Conservation (phyloP, 169 alveolate species). For the Plasmodium malariae region DNA sequence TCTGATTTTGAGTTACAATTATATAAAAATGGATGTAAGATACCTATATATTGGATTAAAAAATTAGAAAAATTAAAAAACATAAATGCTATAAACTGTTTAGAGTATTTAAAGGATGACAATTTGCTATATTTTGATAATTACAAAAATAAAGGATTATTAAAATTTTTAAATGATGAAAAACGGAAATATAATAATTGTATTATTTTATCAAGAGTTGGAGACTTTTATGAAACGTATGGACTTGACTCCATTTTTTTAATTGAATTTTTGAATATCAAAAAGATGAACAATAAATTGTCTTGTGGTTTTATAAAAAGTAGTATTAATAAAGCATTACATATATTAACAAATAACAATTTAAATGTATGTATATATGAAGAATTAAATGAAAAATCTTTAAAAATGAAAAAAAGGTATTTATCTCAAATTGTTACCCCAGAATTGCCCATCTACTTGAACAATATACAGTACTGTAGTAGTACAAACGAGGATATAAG, state of each 20-base stretch:
- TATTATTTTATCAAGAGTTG: conserved; percentile 78
- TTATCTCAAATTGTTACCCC: conserved; percentile 78
- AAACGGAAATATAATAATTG: conserved; percentile 77
- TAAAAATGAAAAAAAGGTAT: conserved; percentile 68
- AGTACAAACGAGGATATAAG: background rate
- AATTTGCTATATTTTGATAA: conserved; percentile 69
- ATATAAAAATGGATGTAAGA: conserved; percentile 42
- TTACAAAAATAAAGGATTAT: conserved; percentile 69
- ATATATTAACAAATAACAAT: conserved; percentile 67
- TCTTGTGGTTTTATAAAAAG: conserved; percentile 77
- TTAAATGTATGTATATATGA: conserved; percentile 75
- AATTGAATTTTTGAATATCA: conserved; percentile 78
- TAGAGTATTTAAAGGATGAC: conserved; percentile 67
- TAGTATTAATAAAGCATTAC: conserved; percentile 66
- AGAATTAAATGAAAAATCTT: conserved; percentile 72
- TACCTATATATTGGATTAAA: conserved; percentile 58
- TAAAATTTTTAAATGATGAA: conserved; percentile 78
- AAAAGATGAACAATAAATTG: conserved; percentile 75
- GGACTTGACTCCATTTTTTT: conserved; percentile 83
- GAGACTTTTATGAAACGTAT: conserved; percentile 80
- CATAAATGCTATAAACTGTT: conserved; percentile 73
- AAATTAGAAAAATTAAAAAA: conserved; percentile 68
- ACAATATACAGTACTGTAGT: conserved; percentile 69
- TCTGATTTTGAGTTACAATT: conserved; percentile 42
- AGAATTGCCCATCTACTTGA: conserved; percentile 77